Evolutionary conservation across 2,329 filamentous ascomycete genomes (phyloP).

Genomic region (Pseudogymnoascus sp.): DNA sequence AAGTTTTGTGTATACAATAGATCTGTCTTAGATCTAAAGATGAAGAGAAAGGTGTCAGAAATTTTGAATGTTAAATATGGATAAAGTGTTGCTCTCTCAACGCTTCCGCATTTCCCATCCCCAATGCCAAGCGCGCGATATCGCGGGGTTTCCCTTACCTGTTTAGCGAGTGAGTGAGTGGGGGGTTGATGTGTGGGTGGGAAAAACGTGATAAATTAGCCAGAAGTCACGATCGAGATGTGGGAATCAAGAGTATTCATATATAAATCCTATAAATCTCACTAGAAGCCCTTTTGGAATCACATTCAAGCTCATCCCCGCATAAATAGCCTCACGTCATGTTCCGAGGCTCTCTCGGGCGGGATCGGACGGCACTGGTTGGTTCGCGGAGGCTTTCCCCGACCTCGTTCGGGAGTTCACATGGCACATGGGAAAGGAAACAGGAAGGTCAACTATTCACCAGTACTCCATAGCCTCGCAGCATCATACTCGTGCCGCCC

Average conservation of each 20-base stretch:
- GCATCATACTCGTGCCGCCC: not conserved
- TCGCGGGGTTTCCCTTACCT: slow-evolving; percentile 7
- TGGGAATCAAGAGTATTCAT: not conserved
- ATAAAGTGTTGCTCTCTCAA: not conserved
- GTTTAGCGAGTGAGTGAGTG: not conserved
- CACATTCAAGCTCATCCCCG: not conserved
- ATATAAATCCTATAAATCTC: not conserved
- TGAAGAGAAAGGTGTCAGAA: not conserved
- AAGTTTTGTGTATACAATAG: not conserved
- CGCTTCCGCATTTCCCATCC: not conserved
- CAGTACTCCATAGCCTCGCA: not conserved
- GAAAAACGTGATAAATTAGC: not conserved
- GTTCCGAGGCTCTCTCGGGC: not conserved
- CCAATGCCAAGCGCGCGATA: slow-evolving; percentile 6
- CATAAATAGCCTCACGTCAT: slow-evolving; percentile 1
- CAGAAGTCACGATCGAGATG: not conserved
- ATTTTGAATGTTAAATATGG: not conserved
- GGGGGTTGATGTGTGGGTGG: not conserved
- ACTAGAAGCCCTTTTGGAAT: not conserved
- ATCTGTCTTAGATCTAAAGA: not conserved
- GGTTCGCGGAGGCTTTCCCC: not conserved
- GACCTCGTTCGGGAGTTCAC: not conserved
- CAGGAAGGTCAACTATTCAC: not conserved
- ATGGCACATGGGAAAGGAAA: not conserved
- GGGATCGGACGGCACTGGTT: slow-evolving; percentile 1